These are phyloP conservation scores for Abrus pulchellus DNA, from an alignment of 306 rosid genomes.

Conservation along the genomic window DNA sequence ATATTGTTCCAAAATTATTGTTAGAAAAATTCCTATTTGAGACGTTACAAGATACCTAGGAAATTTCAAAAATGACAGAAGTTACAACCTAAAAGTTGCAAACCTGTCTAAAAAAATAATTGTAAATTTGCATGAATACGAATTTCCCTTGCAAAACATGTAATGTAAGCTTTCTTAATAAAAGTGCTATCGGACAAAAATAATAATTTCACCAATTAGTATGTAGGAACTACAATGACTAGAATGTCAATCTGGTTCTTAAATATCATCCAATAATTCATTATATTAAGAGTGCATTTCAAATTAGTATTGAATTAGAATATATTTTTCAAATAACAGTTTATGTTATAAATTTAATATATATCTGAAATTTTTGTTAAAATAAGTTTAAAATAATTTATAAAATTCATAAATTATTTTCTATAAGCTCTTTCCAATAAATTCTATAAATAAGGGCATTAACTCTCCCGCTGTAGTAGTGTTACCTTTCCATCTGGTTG, in stretches of 20 bases:
- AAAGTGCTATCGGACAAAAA: slow-evolving; percentile 20
- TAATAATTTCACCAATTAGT: slow-evolving; percentile 27
- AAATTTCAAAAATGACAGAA: background rate
- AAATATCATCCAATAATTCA: slow-evolving; percentile 28
- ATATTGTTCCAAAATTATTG: no score
- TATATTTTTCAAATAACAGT: no score
- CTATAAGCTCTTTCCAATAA: no score
- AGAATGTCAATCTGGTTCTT: background rate
- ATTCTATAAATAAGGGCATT: background rate
- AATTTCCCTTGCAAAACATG: background rate
- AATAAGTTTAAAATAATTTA: no score
- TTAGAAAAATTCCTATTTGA: background rate
- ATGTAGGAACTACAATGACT: background rate
- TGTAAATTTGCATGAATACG: slow-evolving; percentile 1
- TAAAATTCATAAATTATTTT: no score
- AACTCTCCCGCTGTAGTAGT: background rate
- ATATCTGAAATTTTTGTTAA: no score
- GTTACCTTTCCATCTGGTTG: background rate
- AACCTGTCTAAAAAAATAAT: background rate
- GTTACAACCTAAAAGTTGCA: background rate
- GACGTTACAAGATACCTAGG: background rate
- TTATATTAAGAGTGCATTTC: background rate
- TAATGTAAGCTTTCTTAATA: background rate
- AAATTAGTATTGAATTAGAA: no score
- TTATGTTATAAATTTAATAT: no score